Evolutionary conservation across 2,329 filamentous ascomycete species (phyloP).

Genomic region (Tolypocladium ovalisporum): DNA sequence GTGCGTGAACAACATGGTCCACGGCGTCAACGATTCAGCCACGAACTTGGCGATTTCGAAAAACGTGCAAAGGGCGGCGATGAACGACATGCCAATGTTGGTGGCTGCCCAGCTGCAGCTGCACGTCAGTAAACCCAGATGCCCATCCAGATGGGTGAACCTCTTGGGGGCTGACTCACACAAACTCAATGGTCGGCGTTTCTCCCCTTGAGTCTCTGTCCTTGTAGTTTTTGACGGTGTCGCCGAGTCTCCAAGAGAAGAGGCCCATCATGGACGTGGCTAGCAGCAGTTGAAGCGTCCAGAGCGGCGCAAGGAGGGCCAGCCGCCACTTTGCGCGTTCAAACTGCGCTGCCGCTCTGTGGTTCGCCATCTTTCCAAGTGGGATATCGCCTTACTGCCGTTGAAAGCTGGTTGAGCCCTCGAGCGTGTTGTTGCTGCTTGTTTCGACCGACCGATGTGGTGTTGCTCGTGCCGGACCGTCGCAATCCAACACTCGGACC

Average conservation of each 20-base stretch:
- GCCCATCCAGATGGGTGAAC: neutral
- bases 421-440: neutral
- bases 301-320: constrained; percentile 35
- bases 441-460: neutral
- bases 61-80: constrained; percentile 34
- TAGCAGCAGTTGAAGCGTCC: constrained; percentile 36
- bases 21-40: constrained; percentile 41
- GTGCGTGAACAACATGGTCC: constrained; percentile 41
- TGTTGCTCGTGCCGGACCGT: neutral
- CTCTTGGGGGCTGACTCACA: constrained; percentile 27
- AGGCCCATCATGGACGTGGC: constrained; percentile 36
- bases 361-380: constrained; percentile 20
- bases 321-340: constrained; percentile 40
- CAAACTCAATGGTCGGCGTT: constrained; percentile 34
- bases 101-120: constrained; percentile 38
- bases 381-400: neutral
- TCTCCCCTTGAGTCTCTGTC: constrained; percentile 26
- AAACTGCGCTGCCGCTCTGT: constrained; percentile 42
- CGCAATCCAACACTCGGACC: neutral
- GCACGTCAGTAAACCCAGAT: neutral
- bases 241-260: constrained; percentile 41
- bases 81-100: constrained; percentile 37
- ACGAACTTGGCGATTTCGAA: constrained; percentile 35
- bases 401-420: neutral
- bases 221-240: constrained; percentile 31